Base-by-base conservation (phyloP, 163 green algal species). In the Scenedesmus sp. region DNA sequence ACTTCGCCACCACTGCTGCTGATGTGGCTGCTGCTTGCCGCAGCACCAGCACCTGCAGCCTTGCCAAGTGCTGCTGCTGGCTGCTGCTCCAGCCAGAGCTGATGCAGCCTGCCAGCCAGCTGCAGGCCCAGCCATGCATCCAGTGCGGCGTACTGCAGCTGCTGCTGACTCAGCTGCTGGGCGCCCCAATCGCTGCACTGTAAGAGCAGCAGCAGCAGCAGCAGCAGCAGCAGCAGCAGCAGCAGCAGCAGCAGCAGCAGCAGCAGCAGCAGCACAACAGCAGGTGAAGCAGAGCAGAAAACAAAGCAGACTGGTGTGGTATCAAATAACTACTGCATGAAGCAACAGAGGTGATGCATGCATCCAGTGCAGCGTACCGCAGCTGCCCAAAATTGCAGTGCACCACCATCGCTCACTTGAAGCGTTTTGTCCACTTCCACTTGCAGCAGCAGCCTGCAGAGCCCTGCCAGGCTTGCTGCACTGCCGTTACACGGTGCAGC, bases 131-230 rank as follows among this genome's bases (percentile, higher is more conserved):
- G 85, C 85, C 85, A 90, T 5, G 85, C 85, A 90, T 90, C 85
- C 5, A 84, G 26, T 53, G 85, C 85, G 3, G 85, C 85, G 76
- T 90, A 90, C n/a, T 56, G 30, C 42, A 90, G 33, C 68, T 90
- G 85, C 37, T 59, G 33, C 40, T 30, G 10, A 15, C 15, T 88
- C 22, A 88, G 83, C 24, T 88, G 56, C 4, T 18, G 37, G 0
- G 43, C 35, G 43, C 83, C 83, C 83, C 83, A 88, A 35, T 81
- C 12, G 26, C 83, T 88, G 59, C 83, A 88, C 59, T 88, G 59
- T 59, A 86, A 15, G 18, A 86, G n/a, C 46, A 76, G 65, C 65
- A 76, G 65, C 65, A 76, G 59, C 59, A 35, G 59, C 61, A 76
- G 61, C 61, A 40, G 65, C 26, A 40, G 65, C 81, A 83, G 18